Base-by-base conservation (phyloP, 257 asterid genomes). In the Solanum verrucosum region DNA sequence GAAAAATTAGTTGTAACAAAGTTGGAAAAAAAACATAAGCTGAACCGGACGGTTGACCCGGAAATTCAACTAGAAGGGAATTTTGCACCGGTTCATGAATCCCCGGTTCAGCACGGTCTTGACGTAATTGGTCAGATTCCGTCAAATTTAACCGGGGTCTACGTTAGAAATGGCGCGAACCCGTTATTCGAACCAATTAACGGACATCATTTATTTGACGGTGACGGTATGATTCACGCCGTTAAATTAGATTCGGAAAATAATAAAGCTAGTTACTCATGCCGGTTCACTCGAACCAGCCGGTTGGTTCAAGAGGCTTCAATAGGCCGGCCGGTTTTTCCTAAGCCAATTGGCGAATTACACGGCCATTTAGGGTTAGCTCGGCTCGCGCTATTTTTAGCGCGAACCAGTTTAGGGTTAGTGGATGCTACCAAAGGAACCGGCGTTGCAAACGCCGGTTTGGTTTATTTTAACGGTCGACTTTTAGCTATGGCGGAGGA, bases 181-280 rank as follows among this genome's bases (percentile, higher is more conserved):
- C 94, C 98, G 2, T 68, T 90, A 20, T 92, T 92, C 70, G 3
- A 67, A n/a, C 98, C 95, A 1, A 74, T 21, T 87, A 87, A 87
- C 74, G 94, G 98, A 34, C 95, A 92, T 93, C 98, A 94, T 82
- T 90, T 93, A 35, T 94, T 94, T 84, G 96, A 94, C 86, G 97
- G 97, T 2, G 97, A 94, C 42, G 95, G 96, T 44, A 94, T 94
- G 95, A 88, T 94, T 46, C 96, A 94, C 46, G 98, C 94, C 20
- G 91, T 94, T 44, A 93, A 87, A 1, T 42, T 93, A 6, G 70
- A 84, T 4, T 75, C 89, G 12, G 0, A 27, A 3, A 91, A 87
- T 8, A 90, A 90, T 25, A 86, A 16, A 2, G 96, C 93, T 25
- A 90, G 94, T 84, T 93, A 94, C 37, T 87, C 93, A 1, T 93